phyloP scores from a whole-genome alignment of 345 rosid species.

The Geranium rotundifolium region DNA sequence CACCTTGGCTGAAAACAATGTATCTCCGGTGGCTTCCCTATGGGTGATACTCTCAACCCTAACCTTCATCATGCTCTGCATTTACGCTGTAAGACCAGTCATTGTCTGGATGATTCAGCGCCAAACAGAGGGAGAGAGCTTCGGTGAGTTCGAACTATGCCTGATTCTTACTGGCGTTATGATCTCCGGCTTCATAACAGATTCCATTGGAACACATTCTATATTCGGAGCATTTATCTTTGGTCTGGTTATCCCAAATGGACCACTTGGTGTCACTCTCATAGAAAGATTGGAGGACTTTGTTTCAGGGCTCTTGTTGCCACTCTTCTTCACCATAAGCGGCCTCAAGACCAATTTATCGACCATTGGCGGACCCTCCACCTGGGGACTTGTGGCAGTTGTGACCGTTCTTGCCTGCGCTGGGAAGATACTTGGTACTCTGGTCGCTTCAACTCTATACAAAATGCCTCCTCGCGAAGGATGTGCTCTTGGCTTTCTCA shows the following conservation, averaged over 20 bases:
- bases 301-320: constrained; percentile 84
- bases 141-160: constrained; percentile 67
- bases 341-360: constrained; percentile 66
- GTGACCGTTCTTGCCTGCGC: constrained; percentile 44
- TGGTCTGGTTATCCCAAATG: constrained; percentile 82
- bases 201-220: constrained; percentile 89
- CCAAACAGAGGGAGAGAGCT: constrained; percentile 88
- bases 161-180: constrained; percentile 87
- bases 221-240: constrained; percentile 90
- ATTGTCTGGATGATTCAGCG: constrained; percentile 55
- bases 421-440: constrained; percentile 69
- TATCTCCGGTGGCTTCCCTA: constrained; percentile 43
- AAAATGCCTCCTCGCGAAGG: constrained; percentile 81
- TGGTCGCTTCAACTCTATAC: constrained; percentile 37
- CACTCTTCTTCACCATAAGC: constrained; percentile 88
- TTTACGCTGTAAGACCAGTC: constrained; percentile 55
- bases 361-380: constrained; percentile 25
- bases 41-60: constrained; percentile 59
- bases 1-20: constrained; percentile 56
- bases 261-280: constrained; percentile 78
- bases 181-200: constrained; percentile 86
- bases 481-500: constrained; percentile 65
- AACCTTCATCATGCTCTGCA: constrained; percentile 38
- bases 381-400: constrained; percentile 40
- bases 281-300: constrained; percentile 93